Percentiles rank a stretch among this genome's conserved stretches.
phyloP scores from a whole-genome alignment of 169 alveolate genomes.

The Perkinsus marinus region DNA sequence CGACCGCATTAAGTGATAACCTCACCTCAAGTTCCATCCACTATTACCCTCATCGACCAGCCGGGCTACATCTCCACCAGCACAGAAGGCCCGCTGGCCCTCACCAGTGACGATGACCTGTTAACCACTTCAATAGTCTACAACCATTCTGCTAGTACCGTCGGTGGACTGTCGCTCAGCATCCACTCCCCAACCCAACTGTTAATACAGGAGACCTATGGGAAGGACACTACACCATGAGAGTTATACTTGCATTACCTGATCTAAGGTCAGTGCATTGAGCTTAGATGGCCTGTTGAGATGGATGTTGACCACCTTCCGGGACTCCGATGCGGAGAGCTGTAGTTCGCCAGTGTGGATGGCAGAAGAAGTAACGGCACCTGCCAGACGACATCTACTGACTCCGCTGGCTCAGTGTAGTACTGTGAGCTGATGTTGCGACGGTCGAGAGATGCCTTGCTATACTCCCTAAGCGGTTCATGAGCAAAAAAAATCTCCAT shows the following conservation, averaged over 20 bases:
- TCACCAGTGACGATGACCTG: constrained; percentile 16
- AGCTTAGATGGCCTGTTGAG: constrained; percentile 8
- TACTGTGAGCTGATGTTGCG: not conserved
- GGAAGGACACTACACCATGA: not conserved
- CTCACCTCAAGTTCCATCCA: not conserved
- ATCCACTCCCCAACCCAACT: not conserved
- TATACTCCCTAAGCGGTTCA: not conserved
- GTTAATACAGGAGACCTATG: not conserved
- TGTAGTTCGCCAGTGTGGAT: not conserved
- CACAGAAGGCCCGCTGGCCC: constrained; percentile 63
- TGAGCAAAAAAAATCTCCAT: not conserved
- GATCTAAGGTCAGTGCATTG: constrained; percentile 11
- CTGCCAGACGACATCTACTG: not conserved
- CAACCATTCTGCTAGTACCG: not conserved
- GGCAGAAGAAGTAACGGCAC: not conserved
- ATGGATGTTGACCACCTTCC: not conserved
- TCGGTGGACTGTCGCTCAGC: not conserved
- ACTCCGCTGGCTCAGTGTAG: not conserved
- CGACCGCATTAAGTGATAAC: not conserved
- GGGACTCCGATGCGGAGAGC: not conserved
- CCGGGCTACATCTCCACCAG: constrained; percentile 65
- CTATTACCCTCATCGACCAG: constrained; percentile 15
- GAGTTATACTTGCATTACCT: not conserved
- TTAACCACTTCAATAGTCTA: not conserved
- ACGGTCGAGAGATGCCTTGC: not conserved